phyloP scores from a whole-genome alignment of 2,329 filamentous ascomycete genomes.

The Fusarium sp. region DNA sequence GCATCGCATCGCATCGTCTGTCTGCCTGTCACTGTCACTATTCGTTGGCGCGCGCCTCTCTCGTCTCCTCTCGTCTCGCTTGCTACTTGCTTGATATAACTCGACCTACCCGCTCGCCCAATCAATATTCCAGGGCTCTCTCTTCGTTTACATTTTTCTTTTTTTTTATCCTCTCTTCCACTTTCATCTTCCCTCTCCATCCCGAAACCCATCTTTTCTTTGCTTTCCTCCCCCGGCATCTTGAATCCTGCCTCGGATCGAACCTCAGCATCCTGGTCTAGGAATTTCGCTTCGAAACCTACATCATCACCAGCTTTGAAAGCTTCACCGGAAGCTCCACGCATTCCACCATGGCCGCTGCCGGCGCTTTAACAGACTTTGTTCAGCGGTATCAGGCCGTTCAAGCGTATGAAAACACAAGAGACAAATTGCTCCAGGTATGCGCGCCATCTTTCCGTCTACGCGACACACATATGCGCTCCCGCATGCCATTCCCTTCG shows the following conservation, averaged over 20 bases:
- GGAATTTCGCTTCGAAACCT: slow-evolving; percentile 10
- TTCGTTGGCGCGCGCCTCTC: slow-evolving; percentile 25
- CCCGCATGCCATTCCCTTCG: slow-evolving; percentile 7
- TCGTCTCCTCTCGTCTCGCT: slow-evolving; percentile 8
- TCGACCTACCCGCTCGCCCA: slow-evolving; percentile 3
- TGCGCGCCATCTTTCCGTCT: slow-evolving; percentile 14
- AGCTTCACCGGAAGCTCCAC: slow-evolving; percentile 9
- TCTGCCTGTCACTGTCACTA: slow-evolving; percentile 2
- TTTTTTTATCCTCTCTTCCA: background rate
- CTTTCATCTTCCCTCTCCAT: slow-evolving; percentile 1
- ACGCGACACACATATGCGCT: background rate
- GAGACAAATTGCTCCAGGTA: slow-evolving; percentile 59
- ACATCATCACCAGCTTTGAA: slow-evolving; percentile 8
- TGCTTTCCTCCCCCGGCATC: background rate
- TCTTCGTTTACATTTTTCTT: background rate
- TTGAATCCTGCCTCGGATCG: background rate
- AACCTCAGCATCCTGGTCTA: background rate
- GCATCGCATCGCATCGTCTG: slow-evolving; percentile 10
- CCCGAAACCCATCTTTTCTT: background rate
- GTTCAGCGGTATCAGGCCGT: slow-evolving; percentile 57
- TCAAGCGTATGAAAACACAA: slow-evolving; percentile 52
- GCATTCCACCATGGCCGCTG: slow-evolving; percentile 39
- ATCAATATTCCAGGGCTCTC: slow-evolving; percentile 11
- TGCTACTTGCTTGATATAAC: slow-evolving; percentile 10
- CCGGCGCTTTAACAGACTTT: slow-evolving; percentile 54